Evolutionary conservation across 2,329 filamentous ascomycete species (phyloP), one percentile per base, ranked within the genome.

Genomic region (Tympanopsis confertula): DNA sequence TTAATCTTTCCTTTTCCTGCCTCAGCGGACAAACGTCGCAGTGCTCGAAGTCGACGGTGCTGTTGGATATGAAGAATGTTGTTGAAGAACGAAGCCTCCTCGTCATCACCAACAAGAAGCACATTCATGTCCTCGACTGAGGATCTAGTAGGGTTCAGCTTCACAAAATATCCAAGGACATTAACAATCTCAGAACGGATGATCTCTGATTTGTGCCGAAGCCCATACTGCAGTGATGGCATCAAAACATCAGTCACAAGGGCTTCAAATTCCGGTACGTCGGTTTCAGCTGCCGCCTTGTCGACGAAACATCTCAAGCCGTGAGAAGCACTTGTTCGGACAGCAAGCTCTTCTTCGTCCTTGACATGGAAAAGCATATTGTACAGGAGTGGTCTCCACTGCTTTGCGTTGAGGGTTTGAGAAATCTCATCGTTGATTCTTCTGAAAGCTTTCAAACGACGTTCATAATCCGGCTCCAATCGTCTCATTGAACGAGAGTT

Each of bases 21-120:
- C 44, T 75, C 71, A 2, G 61, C 56, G 22, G 69, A 68, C 13
- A 86, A 61, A 46, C 77, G 69, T 38, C 76, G 69, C 29, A 86
- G 55, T 10, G 81, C 79, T 36, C 30, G 30, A 17, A 33, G 30
- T 12, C 30, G 30, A 15, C 30, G 30, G 15, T 33, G 30, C 30
- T 78, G 74, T 49, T 83, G 78, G 35, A 82, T 80, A 48, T 82
- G 75, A 30, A 82, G 59, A n/a, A 81, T 62, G 43, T 82, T 82
- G 46, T 59, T 69, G 54, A 82, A 82, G 57, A 83, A 79, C 1
- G 74, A 81, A 3, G 78, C 74, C 48, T 82, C 78, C 30, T 81
- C 77, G 40, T 82, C 78, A 41, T 70, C 67, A 17, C 63, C 67
- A 4, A 71, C 69, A 15, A 79, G 61, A 13, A 82, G 62, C 3